Conservation (phyloP, 83 land plant genomes). For the Picea abies region DNA sequence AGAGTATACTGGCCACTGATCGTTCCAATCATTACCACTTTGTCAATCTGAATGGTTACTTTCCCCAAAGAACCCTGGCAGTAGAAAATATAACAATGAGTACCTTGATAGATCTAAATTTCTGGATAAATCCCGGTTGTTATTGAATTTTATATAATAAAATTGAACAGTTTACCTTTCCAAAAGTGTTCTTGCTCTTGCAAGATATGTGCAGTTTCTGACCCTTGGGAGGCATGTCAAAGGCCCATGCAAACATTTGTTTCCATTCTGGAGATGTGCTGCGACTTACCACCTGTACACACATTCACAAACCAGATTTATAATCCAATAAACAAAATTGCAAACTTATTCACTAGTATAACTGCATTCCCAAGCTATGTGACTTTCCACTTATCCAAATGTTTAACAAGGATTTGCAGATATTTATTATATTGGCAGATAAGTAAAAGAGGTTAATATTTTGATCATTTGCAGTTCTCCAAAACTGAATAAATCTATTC, state of each 20-base stretch:
- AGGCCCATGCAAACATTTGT: conserved; percentile 88
- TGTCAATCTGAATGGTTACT: conserved; percentile 87
- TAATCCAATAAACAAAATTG: not conserved
- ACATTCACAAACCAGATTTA: not conserved
- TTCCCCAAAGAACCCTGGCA: conserved; percentile 73
- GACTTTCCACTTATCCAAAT: not conserved
- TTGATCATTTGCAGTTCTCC: not conserved
- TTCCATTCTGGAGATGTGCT: conserved; percentile 80
- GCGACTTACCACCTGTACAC: conserved; percentile 55
- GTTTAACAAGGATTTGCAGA: not conserved
- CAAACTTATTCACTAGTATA: not conserved
- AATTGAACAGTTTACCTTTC: conserved; percentile 56
- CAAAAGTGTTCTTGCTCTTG: conserved; percentile 39
- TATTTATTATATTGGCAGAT: not conserved
- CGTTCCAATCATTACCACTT: conserved; percentile 73
- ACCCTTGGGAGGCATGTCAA: conserved; percentile 70
- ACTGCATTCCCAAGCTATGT: not conserved
- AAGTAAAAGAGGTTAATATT: not conserved
- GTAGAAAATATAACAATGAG: not conserved
- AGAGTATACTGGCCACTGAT: conserved; percentile 40
- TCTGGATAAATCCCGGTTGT: not conserved
- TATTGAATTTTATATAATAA: not conserved
- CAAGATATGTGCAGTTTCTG: too few species aligned
- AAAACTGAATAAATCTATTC: not conserved
- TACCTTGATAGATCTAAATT: not conserved